These are phyloP conservation scores for Trichomonas vaginalis DNA, from an alignment of 208 protist genomes.

Conservation along the genomic window DNA sequence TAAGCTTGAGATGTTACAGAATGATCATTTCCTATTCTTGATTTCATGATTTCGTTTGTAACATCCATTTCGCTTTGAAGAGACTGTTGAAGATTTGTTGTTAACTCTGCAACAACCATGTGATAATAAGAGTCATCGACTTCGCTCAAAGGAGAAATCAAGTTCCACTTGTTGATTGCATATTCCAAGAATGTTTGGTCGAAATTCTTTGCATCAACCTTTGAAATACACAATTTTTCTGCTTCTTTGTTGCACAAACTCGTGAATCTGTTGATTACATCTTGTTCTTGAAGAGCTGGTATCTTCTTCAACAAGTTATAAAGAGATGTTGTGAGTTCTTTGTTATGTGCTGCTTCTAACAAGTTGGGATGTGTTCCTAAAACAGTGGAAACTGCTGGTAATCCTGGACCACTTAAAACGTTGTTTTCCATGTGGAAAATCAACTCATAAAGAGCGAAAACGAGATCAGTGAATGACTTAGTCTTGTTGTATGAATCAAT, in stretches of 20 bases:
- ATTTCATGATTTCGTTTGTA: not conserved
- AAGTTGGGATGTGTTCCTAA: not conserved
- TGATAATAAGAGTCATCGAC: slow-evolving; percentile 16
- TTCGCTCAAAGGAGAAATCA: not conserved
- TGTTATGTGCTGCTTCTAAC: not conserved
- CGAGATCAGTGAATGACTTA: not conserved
- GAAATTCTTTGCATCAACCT: not conserved
- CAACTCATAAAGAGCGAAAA: not conserved
- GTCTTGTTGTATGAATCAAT: not conserved
- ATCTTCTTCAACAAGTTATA: not conserved
- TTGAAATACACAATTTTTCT: not conserved
- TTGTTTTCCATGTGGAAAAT: not conserved
- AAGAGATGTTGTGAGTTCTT: not conserved
- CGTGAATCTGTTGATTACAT: not conserved
- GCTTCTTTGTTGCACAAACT: not conserved
- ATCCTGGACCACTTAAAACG: not conserved
- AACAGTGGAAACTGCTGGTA: not conserved
- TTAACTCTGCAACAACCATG: not conserved
- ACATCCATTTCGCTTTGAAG: not conserved
- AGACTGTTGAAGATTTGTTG: not conserved
- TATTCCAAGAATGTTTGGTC: not conserved
- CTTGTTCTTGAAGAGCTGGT: not conserved
- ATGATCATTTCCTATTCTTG: not conserved
- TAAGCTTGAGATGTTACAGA: not conserved
- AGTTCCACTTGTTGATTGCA: not conserved